Base-by-base conservation (phyloP, 1,139 yeast species). In the Taiozyma sp. region DNA sequence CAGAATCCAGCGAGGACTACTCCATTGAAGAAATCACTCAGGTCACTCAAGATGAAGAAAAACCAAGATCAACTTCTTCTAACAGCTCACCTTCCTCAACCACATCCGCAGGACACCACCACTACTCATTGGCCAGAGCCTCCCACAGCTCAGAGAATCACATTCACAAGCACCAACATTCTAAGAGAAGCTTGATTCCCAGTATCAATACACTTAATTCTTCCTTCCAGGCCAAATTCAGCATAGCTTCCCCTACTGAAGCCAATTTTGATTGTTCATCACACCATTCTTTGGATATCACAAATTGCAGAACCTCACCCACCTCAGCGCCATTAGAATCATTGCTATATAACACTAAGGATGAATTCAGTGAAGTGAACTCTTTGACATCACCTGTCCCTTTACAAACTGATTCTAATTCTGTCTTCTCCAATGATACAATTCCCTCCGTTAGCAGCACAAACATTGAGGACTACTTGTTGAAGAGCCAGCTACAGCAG, bases 1-100 rank as follows among this genome's bases (percentile, higher is more conserved):
- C 64, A 4, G 59, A 60, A 45, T 59, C 65, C 1, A 56, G 55
- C 27, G 52, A 53, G 8, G 44, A 46, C 12, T 61, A 59, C 48
- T 47, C 63, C 1, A 43, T 61, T 8, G 54, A 58, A 29, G 62
- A 61, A 10, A 61, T 61, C 9, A 60, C 62, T 1, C 54, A 57
- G 22, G 62, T 60, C 13, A 45, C 57, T 1, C 36, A 47, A 1
- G 32, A 40, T 9, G 36, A 50, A 6, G 27, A 44, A 8, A 34
- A 38, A 14, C 28, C 30, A 27, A 28, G 39, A 27, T 34, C 51
- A 29, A 36, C 47, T 19, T 44, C 41, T 6, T 27, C 4, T 30
- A 5, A 53, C 41, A 13, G 39, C 27, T 19, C 41, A 30, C 38
- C 48, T 13, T 28, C 40, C 3, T 5, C 50, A 29, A 24, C 40